Evolutionary conservation across 495 filamentous ascomycete species (phyloP), one percentile per base, ranked within the genome.

Genomic region (Astrothelium macrocarpum): DNA sequence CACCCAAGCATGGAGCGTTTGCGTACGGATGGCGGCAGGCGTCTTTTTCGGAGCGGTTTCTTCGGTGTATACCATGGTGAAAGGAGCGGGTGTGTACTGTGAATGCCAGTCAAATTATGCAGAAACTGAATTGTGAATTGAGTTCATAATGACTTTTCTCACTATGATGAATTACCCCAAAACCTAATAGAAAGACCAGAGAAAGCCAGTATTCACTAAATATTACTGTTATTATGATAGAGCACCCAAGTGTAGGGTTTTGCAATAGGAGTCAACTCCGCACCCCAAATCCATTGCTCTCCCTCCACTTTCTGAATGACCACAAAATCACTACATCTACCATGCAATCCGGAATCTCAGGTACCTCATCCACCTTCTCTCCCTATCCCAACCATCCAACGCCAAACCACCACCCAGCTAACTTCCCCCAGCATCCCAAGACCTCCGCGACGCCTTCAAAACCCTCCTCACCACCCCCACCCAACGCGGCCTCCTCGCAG

Each of bases 331-430:
- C 34, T 14, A 23, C 11, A 43, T 12, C n/a, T 18, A 80, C 65
- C 34, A 95, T 95, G 90, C 90, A 95, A 81, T 95, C 90, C 18
- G 90, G 90, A 76, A 95, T 95, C 69, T 84, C 87, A 75, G 88
- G 89, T 90, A 78, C 36, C 29, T 25, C 45, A 2, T 36, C 14
- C 56, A 32, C 59, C 60, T 43, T 56, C 53, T 28, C 32, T 46
- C 34, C 36, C 59, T 29, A 31, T 45, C 56, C 59, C 49, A 65
- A 45, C 53, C 59, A 7, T 63, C 26, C 59, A 62, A 64, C 32
- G 56, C 16, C 16, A 59, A n/a, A n/a, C n/a, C n/a, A n/a, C n/a
- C n/a, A n/a, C 59, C 29, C 16, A 59, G 32, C 61, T 56, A 53
- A 58, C 9, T n/a, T 5, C 42, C 46, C 59, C 60, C 72, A 93